Evolutionary conservation across 208 protist genomes (phyloP).

Genomic region (Trypanosomatidae sp.): DNA sequence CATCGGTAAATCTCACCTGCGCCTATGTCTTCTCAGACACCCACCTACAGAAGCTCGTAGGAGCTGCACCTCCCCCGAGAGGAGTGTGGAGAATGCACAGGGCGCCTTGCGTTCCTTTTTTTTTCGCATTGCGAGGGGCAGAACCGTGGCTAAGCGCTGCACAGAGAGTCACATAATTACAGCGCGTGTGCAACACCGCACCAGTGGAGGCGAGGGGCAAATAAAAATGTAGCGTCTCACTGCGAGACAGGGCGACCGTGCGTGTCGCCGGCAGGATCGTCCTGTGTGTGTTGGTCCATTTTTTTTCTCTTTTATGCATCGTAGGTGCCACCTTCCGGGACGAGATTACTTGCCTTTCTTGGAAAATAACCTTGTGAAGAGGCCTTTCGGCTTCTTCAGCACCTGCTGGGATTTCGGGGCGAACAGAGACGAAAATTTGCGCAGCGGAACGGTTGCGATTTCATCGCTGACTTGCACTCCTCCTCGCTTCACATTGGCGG

Average conservation of each 20-base stretch:
- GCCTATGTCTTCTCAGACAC: too few relatives aligned
- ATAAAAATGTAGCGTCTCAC: background rate
- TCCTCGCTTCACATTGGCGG: too few relatives aligned
- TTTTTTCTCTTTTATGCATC: background rate
- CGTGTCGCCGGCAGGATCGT: background rate
- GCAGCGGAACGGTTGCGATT: background rate
- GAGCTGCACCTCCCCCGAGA: background rate
- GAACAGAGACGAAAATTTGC: background rate
- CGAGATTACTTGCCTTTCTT: constrained; percentile 13
- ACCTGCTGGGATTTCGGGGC: background rate
- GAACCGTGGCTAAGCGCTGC: background rate
- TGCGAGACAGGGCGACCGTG: background rate
- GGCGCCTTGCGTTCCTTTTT: background rate
- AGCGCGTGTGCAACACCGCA: background rate
- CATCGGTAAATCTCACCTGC: background rate
- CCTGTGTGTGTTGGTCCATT: background rate
- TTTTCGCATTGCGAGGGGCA: background rate
- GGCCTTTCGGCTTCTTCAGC: constrained; percentile 6
- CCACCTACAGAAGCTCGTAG: background rate
- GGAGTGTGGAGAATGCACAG: background rate
- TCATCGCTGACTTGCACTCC: background rate
- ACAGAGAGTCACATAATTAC: background rate
- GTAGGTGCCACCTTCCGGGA: background rate
- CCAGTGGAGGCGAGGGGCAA: background rate
- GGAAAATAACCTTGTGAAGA: constrained; percentile 27